phyloP scores from a whole-genome alignment of 345 rosid genomes.

The Acer campestre region DNA sequence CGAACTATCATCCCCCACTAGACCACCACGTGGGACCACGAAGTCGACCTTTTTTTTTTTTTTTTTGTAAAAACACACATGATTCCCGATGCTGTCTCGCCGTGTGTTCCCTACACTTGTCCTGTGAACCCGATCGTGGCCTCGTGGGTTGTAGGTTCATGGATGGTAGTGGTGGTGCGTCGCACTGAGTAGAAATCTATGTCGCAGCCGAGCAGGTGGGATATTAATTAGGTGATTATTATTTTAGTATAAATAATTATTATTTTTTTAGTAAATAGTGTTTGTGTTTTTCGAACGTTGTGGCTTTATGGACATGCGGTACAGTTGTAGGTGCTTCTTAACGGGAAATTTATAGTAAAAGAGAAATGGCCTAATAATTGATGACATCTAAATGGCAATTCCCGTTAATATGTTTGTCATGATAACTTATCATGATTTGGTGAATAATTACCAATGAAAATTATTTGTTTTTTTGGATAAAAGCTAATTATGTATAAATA shows the following conservation, averaged over 20 bases:
- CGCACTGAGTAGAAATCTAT: not conserved
- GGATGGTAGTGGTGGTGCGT: not conserved
- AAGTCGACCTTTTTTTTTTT: conserved; percentile 14
- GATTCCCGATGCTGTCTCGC: not conserved
- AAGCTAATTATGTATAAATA: too few species aligned
- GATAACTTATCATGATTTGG: not conserved
- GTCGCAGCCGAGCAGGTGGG: too few species aligned
- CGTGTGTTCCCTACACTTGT: not conserved
- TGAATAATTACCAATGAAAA: too few species aligned
- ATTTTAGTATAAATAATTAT: too few species aligned
- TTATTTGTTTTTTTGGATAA: too few species aligned
- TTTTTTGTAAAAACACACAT: not conserved
- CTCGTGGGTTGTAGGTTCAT: not conserved
- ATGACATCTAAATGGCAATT: not conserved
- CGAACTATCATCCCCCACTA: not conserved
- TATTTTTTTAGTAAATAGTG: not conserved
- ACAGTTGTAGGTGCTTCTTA: not conserved
- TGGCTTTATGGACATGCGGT: not conserved
- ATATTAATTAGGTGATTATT: too few species aligned
- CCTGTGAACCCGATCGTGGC: not conserved
- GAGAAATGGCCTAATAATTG: not conserved
- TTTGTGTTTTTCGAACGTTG: not conserved
- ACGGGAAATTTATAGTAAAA: conserved; percentile 8
- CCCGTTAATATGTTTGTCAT: not conserved
- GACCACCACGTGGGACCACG: conserved; percentile 4